These are phyloP conservation scores for Cryptococcus sp. DNA, from an alignment of 1,284 basidiomycete genomes.

Conservation along the genomic window DNA sequence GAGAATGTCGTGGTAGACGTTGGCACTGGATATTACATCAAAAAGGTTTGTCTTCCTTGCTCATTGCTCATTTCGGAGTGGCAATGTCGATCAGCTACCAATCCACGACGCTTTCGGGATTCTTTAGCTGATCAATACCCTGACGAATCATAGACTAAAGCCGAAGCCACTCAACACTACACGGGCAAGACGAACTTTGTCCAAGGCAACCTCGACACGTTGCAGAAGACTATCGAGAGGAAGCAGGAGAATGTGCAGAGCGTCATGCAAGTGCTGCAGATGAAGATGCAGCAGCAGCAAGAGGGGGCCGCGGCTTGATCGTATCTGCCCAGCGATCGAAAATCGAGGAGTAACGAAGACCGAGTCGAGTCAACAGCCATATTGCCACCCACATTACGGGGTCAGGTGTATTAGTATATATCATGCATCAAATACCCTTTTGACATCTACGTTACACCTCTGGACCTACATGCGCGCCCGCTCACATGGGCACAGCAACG, in stretches of 20 bases:
- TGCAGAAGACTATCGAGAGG: constrained; percentile 81
- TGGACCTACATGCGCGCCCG: neutral
- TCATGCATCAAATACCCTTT: neutral
- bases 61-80: neutral
- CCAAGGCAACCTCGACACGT: constrained; percentile 71
- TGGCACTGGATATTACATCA: constrained; percentile 94
- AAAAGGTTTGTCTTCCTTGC: constrained; percentile 67
- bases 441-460: neutral
- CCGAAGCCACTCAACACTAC: constrained; percentile 78
- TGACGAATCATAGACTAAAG: constrained; percentile 62
- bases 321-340: no score
- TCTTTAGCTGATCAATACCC: neutral
- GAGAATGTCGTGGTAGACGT: constrained; percentile 92
- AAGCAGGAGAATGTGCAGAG: constrained; percentile 85
- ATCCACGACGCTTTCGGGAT: neutral
- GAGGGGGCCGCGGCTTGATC: neutral
- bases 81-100: neutral
- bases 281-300: constrained; percentile 61
- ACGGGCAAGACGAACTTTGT: constrained; percentile 74
- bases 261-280: constrained; percentile 71
- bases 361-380: neutral
- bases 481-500: constrained; percentile 33
- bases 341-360: neutral
- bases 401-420: no score
- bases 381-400: no score